phyloP scores from a whole-genome alignment of 208 protist genomes.

The Entamoeba invadens region DNA sequence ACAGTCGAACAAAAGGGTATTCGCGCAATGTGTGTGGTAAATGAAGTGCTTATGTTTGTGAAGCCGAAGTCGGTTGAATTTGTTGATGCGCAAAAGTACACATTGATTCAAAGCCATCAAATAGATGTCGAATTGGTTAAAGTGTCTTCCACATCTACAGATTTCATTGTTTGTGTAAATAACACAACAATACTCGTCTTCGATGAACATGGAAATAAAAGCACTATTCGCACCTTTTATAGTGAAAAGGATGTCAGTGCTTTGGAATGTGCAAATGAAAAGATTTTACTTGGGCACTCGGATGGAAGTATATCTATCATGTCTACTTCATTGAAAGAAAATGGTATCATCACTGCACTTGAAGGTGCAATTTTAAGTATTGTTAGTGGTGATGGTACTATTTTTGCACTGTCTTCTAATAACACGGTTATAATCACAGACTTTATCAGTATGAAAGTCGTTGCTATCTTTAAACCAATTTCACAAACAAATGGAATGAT shows the following conservation, averaged over 20 bases:
- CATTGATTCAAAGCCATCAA: too few species aligned
- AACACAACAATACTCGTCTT: neutral
- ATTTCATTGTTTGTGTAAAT: neutral
- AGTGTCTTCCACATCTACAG: neutral
- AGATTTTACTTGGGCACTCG: neutral
- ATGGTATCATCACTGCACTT: neutral
- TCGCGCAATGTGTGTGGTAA: too few species aligned
- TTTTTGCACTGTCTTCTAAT: neutral
- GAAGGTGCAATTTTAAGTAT: neutral
- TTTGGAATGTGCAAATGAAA: neutral
- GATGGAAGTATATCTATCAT: neutral
- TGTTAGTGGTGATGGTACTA: neutral
- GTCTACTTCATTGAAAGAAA: neutral
- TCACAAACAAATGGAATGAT: neutral
- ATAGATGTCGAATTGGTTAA: neutral
- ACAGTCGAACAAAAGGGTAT: too few species aligned
- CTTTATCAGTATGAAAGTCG: neutral
- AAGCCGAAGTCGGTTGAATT: too few species aligned
- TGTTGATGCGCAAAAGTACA: too few species aligned
- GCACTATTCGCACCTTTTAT: neutral
- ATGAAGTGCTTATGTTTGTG: too few species aligned
- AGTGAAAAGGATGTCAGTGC: neutral
- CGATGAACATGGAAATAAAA: neutral
- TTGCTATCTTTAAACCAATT: neutral
- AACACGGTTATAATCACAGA: neutral